Percentiles rank a stretch among this genome's conserved stretches.
phyloP scores from a whole-genome alignment of 805 yeast genomes.

The Lachancea cidri region DNA sequence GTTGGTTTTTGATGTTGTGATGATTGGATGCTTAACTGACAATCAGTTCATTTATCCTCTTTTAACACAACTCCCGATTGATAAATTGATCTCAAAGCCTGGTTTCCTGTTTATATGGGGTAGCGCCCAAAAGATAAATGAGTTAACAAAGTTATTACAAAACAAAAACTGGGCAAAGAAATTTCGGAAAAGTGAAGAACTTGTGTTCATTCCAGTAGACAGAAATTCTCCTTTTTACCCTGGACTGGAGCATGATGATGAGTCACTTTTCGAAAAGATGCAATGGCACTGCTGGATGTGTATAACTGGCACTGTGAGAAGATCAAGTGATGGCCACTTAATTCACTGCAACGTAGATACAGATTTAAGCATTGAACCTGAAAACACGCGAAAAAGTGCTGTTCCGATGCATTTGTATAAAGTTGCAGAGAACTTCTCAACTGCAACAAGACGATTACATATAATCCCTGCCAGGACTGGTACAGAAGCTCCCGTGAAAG shows the following conservation, averaged over 20 bases:
- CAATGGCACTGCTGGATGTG: slow-evolving; percentile 99
- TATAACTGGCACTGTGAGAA: slow-evolving; percentile 86
- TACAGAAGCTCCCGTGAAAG: slow-evolving; percentile 51
- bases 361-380: slow-evolving; percentile 68
- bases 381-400: slow-evolving; percentile 37
- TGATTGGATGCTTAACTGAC: slow-evolving; percentile 83
- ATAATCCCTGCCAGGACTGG: slow-evolving; percentile 75
- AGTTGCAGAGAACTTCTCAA: slow-evolving; percentile 84
- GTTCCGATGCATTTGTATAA: slow-evolving; percentile 74
- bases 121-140: slow-evolving; percentile 64
- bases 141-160: slow-evolving; percentile 49
- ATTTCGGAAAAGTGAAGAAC: slow-evolving; percentile 85
- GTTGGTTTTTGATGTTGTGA: slow-evolving; percentile 77
- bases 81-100: slow-evolving; percentile 72
- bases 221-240: slow-evolving; percentile 64
- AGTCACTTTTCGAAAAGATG: slow-evolving; percentile 54
- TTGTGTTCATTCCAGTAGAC: slow-evolving; percentile 73
- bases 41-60: slow-evolving; percentile 63
- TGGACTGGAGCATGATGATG: slow-evolving; percentile 44
- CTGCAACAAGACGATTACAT: slow-evolving; percentile 76
- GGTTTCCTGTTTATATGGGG: slow-evolving; percentile 89
- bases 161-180: slow-evolving; percentile 55
- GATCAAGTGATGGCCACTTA: slow-evolving; percentile 76
- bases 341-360: slow-evolving; percentile 93
- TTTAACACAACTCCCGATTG: slow-evolving; percentile 62